A percentile compares a stretch with the other conserved stretches of the same genome.
phyloP scores from a whole-genome alignment of 768 basidiomycete genomes.

The Leccinum disarticulatum region DNA sequence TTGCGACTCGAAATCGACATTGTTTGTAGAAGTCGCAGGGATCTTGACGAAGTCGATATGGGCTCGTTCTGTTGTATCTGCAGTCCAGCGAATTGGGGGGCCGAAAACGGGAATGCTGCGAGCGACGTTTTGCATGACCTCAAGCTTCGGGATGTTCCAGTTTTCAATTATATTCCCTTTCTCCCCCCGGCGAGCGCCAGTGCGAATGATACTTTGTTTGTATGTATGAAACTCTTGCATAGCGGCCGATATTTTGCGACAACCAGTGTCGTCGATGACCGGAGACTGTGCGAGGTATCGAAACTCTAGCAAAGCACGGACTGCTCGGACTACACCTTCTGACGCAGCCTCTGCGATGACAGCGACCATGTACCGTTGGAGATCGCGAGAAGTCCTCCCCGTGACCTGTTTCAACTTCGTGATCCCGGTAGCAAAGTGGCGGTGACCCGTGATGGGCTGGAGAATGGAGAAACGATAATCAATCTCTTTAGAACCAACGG shows the following conservation, averaged over 20 bases:
- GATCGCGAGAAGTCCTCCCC: not conserved
- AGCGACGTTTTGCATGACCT: slow-evolving; percentile 36
- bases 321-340: not conserved
- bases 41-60: slow-evolving; percentile 37
- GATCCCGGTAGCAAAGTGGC: not conserved
- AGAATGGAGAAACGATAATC: slow-evolving; percentile 20
- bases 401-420: not conserved
- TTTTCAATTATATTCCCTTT: slow-evolving; percentile 28
- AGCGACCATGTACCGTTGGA: not conserved
- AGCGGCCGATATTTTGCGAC: not conserved
- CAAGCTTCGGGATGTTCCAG: slow-evolving; percentile 44
- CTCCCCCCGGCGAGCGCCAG: slow-evolving; percentile 16
- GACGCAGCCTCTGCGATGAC: not conserved
- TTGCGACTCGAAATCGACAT: slow-evolving; percentile 35
- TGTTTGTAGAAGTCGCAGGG: slow-evolving; percentile 26
- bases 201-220: not conserved
- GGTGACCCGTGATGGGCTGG: not conserved
- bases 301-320: not conserved
- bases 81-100: slow-evolving; percentile 35
- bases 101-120: slow-evolving; percentile 32
- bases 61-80: slow-evolving; percentile 31
- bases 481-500: slow-evolving; percentile 25
- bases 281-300: not conserved
- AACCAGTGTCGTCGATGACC: not conserved
- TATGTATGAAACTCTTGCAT: not conserved